Base-by-base conservation (phyloP, 305 asterid species). In the Fraxinus albicans region DNA sequence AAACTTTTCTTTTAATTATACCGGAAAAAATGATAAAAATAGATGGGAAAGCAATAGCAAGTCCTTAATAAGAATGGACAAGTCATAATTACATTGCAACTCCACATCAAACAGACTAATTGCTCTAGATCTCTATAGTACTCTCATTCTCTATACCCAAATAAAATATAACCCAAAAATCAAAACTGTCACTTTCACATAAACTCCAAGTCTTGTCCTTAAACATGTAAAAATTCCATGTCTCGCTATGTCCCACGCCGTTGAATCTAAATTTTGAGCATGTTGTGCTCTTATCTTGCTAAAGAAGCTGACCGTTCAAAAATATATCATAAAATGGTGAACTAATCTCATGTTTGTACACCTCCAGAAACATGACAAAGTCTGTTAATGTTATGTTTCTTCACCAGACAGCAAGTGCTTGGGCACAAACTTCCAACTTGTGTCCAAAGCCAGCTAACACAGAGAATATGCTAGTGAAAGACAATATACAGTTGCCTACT, bases 311-410 rank as follows among this genome's bases (percentile, higher is more conserved):
- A 88, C 77, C 76, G 84, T 63, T 69, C 85, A 83, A 79, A 82
- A 86, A 67, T 86, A 87, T 81, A 81, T 81, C 84, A 79, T 84
- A 88, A 85, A 85, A 82, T 73, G 87, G 87, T 80, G 82, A 82
- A 80, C 77, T 47, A 55, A 77, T 84, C 92, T 90, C 84, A 85
- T 85, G 76, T 91, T 90, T 92, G 90, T 91, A 92, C 95, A 92
- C 88, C 84, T 89, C 86, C 93, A 91, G 77, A 87, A 87, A 83
- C 84, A 84, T 83, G 86, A 90, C 80, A 25, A 25, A 85, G 82
- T 85, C 84, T 81, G 85, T 79, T 83, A 76, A 75, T 82, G 76
- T 82, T 83, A 79, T 74, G 86, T 83, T 86, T 81, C 88, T 85
- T 90, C 87, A 87, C 83, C 88, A 83, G 86, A 80, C 80, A 60